phyloP scores from a whole-genome alignment of 208 protist genomes.

The Leishmania braziliensis region DNA sequence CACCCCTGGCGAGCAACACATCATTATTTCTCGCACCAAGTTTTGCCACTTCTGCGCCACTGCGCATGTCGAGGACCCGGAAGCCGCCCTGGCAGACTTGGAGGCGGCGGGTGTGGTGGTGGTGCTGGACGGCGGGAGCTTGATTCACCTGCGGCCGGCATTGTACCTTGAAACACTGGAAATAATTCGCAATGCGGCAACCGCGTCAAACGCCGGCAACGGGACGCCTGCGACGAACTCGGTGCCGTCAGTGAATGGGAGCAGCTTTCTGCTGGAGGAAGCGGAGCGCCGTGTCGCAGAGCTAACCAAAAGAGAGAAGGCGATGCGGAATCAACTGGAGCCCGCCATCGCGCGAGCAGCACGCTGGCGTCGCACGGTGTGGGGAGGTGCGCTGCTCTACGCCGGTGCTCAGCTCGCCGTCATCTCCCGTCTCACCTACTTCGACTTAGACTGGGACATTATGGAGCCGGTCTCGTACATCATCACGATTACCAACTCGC shows the following conservation, averaged over 20 bases:
- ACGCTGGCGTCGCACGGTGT: conserved; percentile 64
- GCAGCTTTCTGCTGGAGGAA: conserved; percentile 50
- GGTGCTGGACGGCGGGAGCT: conserved; percentile 41
- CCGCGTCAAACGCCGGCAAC: not conserved
- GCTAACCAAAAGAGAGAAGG: conserved; percentile 38
- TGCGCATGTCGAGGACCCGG: conserved; percentile 53
- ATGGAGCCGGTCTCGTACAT: conserved; percentile 91
- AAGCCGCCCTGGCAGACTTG: conserved; percentile 44
- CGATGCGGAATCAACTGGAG: conserved; percentile 40
- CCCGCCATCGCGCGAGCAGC: conserved; percentile 54
- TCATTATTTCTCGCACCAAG: conserved; percentile 52
- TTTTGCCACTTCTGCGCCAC: conserved; percentile 62
- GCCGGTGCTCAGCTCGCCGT: conserved; percentile 70
- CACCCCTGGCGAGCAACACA: conserved; percentile 20
- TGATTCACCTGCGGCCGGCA: conserved; percentile 67
- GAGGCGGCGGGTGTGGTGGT: conserved; percentile 60
- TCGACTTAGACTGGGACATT: conserved; percentile 91
- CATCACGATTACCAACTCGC: conserved; percentile 55
- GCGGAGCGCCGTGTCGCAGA: conserved; percentile 35
- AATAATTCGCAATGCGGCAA: not conserved
- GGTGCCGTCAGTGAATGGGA: not conserved
- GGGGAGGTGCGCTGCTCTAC: conserved; percentile 61
- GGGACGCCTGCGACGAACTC: not conserved
- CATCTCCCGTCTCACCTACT: conserved; percentile 85
- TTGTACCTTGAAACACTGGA: conserved; percentile 52